Evolutionary conservation across 2,329 filamentous ascomycete genomes (phyloP), one percentile per base, ranked within the genome.

Genomic region (Hymenoscyphus infarciens): DNA sequence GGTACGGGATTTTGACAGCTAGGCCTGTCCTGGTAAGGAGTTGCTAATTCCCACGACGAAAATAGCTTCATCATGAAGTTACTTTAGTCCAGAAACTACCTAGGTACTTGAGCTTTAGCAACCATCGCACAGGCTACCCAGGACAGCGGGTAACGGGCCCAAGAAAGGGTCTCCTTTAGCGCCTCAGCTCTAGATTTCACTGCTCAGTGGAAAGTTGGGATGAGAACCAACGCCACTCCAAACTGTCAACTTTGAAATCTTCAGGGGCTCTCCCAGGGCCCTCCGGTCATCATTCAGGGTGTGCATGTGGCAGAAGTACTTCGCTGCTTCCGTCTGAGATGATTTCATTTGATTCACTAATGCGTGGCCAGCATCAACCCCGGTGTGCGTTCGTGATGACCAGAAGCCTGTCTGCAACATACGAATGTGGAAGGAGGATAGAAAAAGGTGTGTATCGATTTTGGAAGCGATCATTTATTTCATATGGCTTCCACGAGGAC

Each of bases 401-500:
- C 42, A 22, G 7, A 42, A 19, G 39, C 39, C 39, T 42, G 39
- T 22, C 42, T 22, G 19, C 7, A 49, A 49, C 8, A 22, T 49
- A 49, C 19, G 42, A 49, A 49, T 49, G 42, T 49, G 42, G 42
- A 49, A 49, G 42, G 42, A 49, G n/a, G 42, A 22, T 22, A 22
- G 42, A 49, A 49, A 49, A 22, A 22, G 42, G 42, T 19, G 42
- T 11, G 42, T 11, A 49, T 11, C 42, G 19, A 49, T 19, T 22
- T 49, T 49, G 42, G 42, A 49, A 49, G 42, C 42, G 42, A 49
- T 49, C 42, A 22, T 49, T 19, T 49, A 49, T 22, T 22, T 49
- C 42, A 49, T 35, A 35, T 49, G 42, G 42, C 42, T 49, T 49
- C 42, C 42, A 49, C 42, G 42, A 49, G 42, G 42, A 42, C 39